Conservation (phyloP, 2,329 filamentous ascomycete species). For the Boeremia lycopersici region DNA sequence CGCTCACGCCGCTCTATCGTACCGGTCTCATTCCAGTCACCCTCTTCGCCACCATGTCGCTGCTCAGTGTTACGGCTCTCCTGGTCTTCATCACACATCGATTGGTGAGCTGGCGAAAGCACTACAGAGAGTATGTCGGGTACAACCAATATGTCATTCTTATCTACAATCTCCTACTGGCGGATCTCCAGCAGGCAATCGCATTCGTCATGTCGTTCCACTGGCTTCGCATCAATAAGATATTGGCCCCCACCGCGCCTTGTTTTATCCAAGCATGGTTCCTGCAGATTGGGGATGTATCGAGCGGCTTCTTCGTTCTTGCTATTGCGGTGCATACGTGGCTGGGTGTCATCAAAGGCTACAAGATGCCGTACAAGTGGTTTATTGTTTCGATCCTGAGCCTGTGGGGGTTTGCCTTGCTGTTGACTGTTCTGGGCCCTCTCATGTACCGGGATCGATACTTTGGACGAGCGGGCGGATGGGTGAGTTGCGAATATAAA, state of each 20-base stretch:
- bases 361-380: slow-evolving; percentile 52
- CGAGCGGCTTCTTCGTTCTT: slow-evolving; percentile 60
- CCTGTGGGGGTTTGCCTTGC: slow-evolving; percentile 54
- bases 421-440: slow-evolving; percentile 56
- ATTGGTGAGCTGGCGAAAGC: slow-evolving; percentile 57
- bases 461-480: slow-evolving; percentile 58
- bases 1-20: slow-evolving; percentile 36
- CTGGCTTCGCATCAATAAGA: slow-evolving; percentile 54
- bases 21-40: slow-evolving; percentile 55
- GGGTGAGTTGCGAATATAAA: slow-evolving; percentile 47
- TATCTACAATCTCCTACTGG: slow-evolving; percentile 60
- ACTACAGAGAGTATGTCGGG: slow-evolving; percentile 57
- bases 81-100: slow-evolving; percentile 58
- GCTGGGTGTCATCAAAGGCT: slow-evolving; percentile 55
- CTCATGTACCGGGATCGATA: slow-evolving; percentile 50
- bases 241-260: slow-evolving; percentile 50
- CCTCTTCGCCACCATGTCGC: slow-evolving; percentile 55
- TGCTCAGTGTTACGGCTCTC: slow-evolving; percentile 52
- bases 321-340: slow-evolving; percentile 62
- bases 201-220: slow-evolving; percentile 57
- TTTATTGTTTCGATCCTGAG: slow-evolving; percentile 53
- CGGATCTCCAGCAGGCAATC: slow-evolving; percentile 59
- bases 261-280: slow-evolving; percentile 60
- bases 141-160: slow-evolving; percentile 62
- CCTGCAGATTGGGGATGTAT: slow-evolving; percentile 59